A percentile compares a stretch with the other conserved stretches of the same genome.
Evolutionary conservation across 345 rosid species (phyloP).

Genomic region (Acer saccharum): DNA sequence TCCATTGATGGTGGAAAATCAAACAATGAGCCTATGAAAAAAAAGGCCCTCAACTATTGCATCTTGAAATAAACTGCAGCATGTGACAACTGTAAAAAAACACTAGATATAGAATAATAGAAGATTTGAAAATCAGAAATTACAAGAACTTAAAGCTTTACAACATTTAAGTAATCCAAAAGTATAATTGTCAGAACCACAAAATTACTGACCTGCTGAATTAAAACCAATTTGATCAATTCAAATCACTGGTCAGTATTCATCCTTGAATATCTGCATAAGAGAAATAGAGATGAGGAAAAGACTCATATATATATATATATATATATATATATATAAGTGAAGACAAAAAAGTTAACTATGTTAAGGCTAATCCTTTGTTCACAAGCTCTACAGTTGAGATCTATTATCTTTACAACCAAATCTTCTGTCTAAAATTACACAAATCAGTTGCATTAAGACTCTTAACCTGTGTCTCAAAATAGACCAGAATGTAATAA

Average conservation of each 20-base stretch:
- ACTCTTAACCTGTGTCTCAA: not conserved
- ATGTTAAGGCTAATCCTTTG: not conserved
- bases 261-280: constrained; percentile 17
- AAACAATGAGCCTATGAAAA: not conserved
- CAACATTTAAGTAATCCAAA: not conserved
- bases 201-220: constrained; percentile 1
- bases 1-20: not conserved
- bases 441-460: not conserved
- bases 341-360: not conserved
- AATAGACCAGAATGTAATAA: not conserved
- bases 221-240: not conserved
- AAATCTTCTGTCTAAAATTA: not conserved
- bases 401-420: not conserved
- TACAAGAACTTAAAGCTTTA: no score
- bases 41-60: not conserved
- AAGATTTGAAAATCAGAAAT: not conserved
- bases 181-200: not conserved
- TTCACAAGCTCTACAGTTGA: not conserved
- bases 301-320: not conserved
- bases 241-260: not conserved
- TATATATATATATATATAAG: not conserved
- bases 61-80: not conserved
- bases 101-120: not conserved
- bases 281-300: not conserved
- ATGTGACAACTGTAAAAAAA: not conserved